A percentile compares a stretch with the other conserved stretches of the same genome.
These are phyloP conservation scores for Naganishia friedmannii DNA, from an alignment of 768 basidiomycete genomes.

Conservation along the genomic window DNA sequence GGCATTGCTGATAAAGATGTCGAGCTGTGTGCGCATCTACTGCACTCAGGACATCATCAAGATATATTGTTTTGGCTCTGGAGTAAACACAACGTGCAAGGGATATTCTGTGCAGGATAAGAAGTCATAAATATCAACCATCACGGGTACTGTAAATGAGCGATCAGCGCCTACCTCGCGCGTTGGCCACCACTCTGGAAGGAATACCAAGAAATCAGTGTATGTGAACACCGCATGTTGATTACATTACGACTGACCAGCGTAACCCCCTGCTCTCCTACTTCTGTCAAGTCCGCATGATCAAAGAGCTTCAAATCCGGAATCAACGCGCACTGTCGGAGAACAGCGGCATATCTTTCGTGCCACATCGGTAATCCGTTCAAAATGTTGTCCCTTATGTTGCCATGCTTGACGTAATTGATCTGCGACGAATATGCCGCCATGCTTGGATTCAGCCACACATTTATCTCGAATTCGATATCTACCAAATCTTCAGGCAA, in stretches of 20 bases:
- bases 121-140: not conserved
- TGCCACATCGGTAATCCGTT: conserved; percentile 48
- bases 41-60: conserved; percentile 47
- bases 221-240: not conserved
- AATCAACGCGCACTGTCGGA: conserved; percentile 40
- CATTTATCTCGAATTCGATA: not conserved
- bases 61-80: conserved; percentile 42
- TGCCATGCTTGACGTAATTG: conserved; percentile 45
- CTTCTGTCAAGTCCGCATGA: conserved; percentile 48
- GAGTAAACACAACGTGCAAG: conserved; percentile 51
- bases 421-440: conserved; percentile 38
- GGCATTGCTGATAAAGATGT: conserved; percentile 43
- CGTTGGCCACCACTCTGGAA: conserved; percentile 30
- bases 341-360: conserved; percentile 41
- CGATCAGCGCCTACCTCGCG: not conserved
- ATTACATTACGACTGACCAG: conserved; percentile 16
- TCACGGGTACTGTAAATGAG: too few relatives aligned
- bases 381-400: conserved; percentile 58
- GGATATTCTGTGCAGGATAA: conserved; percentile 39
- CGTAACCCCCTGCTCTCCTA: conserved; percentile 48
- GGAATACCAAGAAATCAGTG: not conserved
- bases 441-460: conserved; percentile 6
- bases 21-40: conserved; percentile 50
- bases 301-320: conserved; percentile 43
- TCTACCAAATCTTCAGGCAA: conserved; percentile 19